Percentiles rank a stretch among this genome's conserved stretches.
These are phyloP conservation scores for Rhodocollybia butyracea DNA, from an alignment of 768 basidiomycete genomes.

Conservation along the genomic window DNA sequence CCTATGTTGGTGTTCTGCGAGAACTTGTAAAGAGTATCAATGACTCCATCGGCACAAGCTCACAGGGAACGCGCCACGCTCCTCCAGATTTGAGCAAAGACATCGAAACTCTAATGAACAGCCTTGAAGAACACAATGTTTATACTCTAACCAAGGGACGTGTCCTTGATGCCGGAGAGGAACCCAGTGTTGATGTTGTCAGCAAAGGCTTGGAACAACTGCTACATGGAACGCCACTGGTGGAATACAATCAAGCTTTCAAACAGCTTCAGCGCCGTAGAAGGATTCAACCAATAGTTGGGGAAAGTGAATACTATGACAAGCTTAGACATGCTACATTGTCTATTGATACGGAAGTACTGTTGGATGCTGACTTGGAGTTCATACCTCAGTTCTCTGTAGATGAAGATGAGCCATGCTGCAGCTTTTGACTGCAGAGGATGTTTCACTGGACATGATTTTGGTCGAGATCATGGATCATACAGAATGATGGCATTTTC, in stretches of 20 bases:
- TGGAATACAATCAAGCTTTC: not conserved
- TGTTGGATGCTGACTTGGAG: no score
- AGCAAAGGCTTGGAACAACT: not conserved
- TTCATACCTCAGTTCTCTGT: no score
- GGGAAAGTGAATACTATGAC: no score
- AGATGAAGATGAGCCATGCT: no score
- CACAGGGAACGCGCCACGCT: conserved; percentile 6
- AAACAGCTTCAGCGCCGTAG: not conserved
- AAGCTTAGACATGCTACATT: no score
- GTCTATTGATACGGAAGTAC: no score
- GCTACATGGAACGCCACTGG: not conserved
- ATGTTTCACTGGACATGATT: no score
- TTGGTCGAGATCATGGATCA: no score
- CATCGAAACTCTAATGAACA: conserved; percentile 8
- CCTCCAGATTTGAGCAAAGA: conserved; percentile 5
- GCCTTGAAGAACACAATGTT: conserved; percentile 8
- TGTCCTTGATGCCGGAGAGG: conserved; percentile 4
- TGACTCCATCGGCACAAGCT: conserved; percentile 1
- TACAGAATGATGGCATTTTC: no score
- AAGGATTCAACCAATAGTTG: no score
- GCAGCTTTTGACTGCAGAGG: no score
- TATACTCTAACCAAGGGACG: conserved; percentile 6
- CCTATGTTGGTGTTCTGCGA: conserved; percentile 15
- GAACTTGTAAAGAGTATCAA: conserved; percentile 6
- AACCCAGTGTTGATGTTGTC: not conserved